Conservation (phyloP, 2,329 filamentous ascomycete genomes). For the Colletotrichum shisoi region DNA sequence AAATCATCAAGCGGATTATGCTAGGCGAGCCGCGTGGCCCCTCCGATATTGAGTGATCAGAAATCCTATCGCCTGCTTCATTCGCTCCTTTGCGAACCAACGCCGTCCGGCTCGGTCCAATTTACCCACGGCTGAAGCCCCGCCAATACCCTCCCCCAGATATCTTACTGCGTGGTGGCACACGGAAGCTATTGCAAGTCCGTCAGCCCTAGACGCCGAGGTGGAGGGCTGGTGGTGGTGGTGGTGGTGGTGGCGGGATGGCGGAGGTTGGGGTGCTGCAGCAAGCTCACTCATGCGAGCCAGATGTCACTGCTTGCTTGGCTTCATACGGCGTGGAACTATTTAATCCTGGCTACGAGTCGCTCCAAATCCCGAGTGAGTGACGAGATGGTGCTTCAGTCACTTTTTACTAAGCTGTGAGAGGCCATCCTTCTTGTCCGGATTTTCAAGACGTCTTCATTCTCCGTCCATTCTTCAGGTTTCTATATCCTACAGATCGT, state of each 20-base stretch:
- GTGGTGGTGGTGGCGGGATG: no score
- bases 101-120: background rate
- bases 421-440: background rate
- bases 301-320: background rate
- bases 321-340: background rate
- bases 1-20: background rate
- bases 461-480: background rate
- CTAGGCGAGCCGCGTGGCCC: conserved; percentile 12
- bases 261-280: background rate
- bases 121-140: background rate
- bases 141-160: background rate
- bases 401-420: background rate
- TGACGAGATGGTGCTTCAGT: background rate
- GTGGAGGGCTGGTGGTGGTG: background rate
- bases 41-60: background rate
- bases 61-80: background rate
- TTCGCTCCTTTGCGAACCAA: conserved; percentile 12
- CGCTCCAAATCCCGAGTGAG: background rate
- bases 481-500: no score
- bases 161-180: background rate
- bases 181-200: conserved; percentile 21
- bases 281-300: background rate
- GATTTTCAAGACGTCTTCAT: background rate
- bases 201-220: conserved; percentile 25
- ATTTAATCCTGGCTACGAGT: conserved; percentile 13